Evolutionary conservation across 2,329 filamentous ascomycete genomes (phyloP).

Genomic region (Fusarium pseudonygamai): DNA sequence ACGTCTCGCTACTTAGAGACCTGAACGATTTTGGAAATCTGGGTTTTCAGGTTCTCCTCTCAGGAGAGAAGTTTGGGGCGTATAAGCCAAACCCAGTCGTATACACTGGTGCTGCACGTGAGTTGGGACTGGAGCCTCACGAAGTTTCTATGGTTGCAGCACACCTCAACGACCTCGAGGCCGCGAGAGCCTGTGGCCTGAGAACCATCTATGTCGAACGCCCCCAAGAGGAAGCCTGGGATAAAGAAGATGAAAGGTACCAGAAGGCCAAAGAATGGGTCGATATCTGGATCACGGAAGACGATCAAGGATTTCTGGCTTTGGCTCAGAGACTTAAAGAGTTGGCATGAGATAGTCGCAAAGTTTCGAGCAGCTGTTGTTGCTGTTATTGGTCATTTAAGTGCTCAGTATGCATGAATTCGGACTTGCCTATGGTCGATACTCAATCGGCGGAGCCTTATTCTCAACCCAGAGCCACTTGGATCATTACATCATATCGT

Average conservation of each 20-base stretch:
- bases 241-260: slow-evolving; percentile 58
- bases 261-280: slow-evolving; percentile 58
- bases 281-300: slow-evolving; percentile 51
- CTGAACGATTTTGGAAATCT: slow-evolving; percentile 67
- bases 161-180: slow-evolving; percentile 74
- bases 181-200: slow-evolving; percentile 71
- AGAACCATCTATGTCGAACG: slow-evolving; percentile 80
- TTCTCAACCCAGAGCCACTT: neutral
- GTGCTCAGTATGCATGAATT: neutral
- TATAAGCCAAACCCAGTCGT: slow-evolving; percentile 78
- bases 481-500: neutral
- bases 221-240: slow-evolving; percentile 70
- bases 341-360: neutral
- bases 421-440: neutral
- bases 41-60: slow-evolving; percentile 70
- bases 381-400: neutral
- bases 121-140: slow-evolving; percentile 63
- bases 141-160: slow-evolving; percentile 83
- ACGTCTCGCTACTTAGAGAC: slow-evolving; percentile 71
- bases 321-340: slow-evolving; percentile 44
- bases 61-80: slow-evolving; percentile 74
- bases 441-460: neutral
- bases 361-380: neutral
- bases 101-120: slow-evolving; percentile 73
- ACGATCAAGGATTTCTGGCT: slow-evolving; percentile 46